phyloP scores from a whole-genome alignment of 352 stramenopile species.

The Peronospora destructor region DNA sequence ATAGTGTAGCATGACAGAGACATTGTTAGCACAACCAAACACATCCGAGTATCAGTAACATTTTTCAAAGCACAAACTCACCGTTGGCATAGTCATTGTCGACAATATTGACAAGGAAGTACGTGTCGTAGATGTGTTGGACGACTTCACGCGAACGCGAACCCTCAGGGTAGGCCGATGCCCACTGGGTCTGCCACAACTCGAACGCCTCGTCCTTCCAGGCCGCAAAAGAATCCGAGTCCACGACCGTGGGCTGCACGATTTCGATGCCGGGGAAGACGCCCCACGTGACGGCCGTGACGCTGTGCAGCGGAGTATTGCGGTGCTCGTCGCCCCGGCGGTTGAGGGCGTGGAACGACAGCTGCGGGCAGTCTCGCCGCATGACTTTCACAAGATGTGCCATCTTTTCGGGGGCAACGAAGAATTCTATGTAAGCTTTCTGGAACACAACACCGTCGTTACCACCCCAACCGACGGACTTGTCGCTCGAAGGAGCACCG shows the following conservation, averaged over 20 bases:
- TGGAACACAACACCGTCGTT: slow-evolving; percentile 95
- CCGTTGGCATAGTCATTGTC: slow-evolving; percentile 95
- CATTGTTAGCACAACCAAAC: slow-evolving; percentile 10
- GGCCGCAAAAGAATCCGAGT: slow-evolving; percentile 92
- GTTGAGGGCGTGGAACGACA: slow-evolving; percentile 80
- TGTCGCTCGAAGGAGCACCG: slow-evolving; percentile 83
- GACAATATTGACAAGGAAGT: slow-evolving; percentile 97
- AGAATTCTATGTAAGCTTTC: slow-evolving; percentile 99
- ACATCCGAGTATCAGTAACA: background rate
- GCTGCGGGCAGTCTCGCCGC: slow-evolving; percentile 54
- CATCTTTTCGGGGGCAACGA: slow-evolving; percentile 84
- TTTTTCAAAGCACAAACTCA: slow-evolving; percentile 13
- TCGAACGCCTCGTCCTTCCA: slow-evolving; percentile 96
- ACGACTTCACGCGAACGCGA: slow-evolving; percentile 49
- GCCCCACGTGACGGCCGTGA: slow-evolving; percentile 96
- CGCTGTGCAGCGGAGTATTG: slow-evolving; percentile 71
- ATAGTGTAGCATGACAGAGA: background rate
- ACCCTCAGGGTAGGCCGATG: slow-evolving; percentile 91
- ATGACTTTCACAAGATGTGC: slow-evolving; percentile 51
- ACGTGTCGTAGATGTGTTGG: slow-evolving; percentile 90
- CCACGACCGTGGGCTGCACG: slow-evolving; percentile 94
- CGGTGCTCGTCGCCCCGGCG: slow-evolving; percentile 56
- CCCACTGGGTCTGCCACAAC: slow-evolving; percentile 95
- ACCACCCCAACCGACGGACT: slow-evolving; percentile 93
- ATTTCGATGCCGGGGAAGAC: slow-evolving; percentile 94